phyloP scores from a whole-genome alignment of 805 yeast species.

The Saccharomycodes ludwigii region DNA sequence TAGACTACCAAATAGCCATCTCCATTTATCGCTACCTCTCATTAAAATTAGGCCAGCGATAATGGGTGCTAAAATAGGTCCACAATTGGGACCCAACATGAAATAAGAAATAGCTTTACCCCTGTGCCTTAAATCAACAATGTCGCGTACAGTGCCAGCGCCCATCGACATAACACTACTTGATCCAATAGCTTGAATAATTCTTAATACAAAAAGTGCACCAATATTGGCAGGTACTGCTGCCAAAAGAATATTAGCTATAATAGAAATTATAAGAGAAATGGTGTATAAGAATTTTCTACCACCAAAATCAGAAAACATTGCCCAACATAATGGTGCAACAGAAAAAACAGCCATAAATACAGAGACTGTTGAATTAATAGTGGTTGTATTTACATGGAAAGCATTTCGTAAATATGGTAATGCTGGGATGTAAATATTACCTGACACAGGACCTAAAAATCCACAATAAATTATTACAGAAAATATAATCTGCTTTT shows the following conservation, averaged over 20 bases:
- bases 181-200: constrained; percentile 76
- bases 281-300: constrained; percentile 52
- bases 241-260: constrained; percentile 55
- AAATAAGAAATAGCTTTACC: constrained; percentile 77
- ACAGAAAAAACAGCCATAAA: constrained; percentile 46
- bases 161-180: constrained; percentile 84
- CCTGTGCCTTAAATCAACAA: constrained; percentile 51
- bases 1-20: constrained; percentile 74
- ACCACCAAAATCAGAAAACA: constrained; percentile 43
- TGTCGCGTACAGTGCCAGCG: constrained; percentile 79
- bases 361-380: constrained; percentile 45
- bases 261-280: constrained; percentile 45
- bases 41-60: constrained; percentile 66
- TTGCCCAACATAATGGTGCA: constrained; percentile 45
- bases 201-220: constrained; percentile 50
- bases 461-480: constrained; percentile 39
- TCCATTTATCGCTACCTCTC: constrained; percentile 61
- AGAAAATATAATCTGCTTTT: constrained; percentile 23
- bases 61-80: constrained; percentile 80
- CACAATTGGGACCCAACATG: constrained; percentile 78
- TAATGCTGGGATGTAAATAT: constrained; percentile 42
- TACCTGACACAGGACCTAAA: constrained; percentile 45
- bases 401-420: constrained; percentile 33
- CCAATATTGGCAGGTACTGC: constrained; percentile 50
- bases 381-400: constrained; percentile 27